phyloP scores from a whole-genome alignment of 352 stramenopile species.

The Phytophthora pluvialis region DNA sequence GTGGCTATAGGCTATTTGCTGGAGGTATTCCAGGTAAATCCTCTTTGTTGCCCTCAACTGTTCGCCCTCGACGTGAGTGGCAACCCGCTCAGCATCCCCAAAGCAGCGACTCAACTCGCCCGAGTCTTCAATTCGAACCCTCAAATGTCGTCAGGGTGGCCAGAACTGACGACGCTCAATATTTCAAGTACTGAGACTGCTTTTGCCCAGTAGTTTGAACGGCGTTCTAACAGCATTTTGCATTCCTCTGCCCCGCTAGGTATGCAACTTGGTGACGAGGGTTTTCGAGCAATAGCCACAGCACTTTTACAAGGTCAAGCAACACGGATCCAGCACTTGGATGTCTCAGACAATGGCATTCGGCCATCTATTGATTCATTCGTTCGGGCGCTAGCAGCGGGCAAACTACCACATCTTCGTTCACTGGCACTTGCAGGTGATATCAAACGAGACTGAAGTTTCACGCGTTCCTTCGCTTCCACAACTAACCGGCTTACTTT shows the following conservation, averaged over 20 bases:
- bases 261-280: conserved; percentile 40
- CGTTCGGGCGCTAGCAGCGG: conserved; percentile 15
- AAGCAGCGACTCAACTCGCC: conserved; percentile 25
- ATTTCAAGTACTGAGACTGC: conserved; percentile 33
- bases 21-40: conserved; percentile 24
- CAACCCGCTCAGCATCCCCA: conserved; percentile 32
- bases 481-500: neutral
- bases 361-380: conserved; percentile 38
- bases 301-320: conserved; percentile 20
- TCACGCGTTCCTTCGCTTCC: neutral
- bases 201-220: neutral
- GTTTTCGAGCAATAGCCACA: conserved; percentile 23
- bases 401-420: conserved; percentile 26
- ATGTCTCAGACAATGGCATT: conserved; percentile 45
- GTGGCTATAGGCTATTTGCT: conserved; percentile 33
- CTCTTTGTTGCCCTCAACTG: conserved; percentile 26
- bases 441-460: neutral
- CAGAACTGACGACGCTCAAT: conserved; percentile 30
- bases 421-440: conserved; percentile 38
- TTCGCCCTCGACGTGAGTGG: conserved; percentile 31
- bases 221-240: conserved; percentile 11
- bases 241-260: conserved; percentile 19
- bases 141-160: conserved; percentile 17
- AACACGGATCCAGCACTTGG: conserved; percentile 31
- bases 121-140: conserved; percentile 13